These are phyloP conservation scores for Coemansia sp. DNA, from an alignment of 192 early-diverging fungal species.

Conservation along the genomic window DNA sequence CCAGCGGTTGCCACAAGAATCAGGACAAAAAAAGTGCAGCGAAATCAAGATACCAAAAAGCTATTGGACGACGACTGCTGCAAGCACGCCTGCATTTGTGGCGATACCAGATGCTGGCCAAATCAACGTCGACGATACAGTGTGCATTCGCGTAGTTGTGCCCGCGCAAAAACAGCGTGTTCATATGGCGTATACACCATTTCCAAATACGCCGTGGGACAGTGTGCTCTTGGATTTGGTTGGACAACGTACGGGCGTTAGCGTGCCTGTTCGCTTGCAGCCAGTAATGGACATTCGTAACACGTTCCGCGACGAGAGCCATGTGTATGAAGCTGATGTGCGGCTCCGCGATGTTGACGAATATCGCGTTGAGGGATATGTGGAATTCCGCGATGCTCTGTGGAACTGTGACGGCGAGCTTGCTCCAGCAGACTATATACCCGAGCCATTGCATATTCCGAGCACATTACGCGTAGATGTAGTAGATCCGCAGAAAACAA, in stretches of 20 bases:
- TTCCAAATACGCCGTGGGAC: slow-evolving; percentile 33
- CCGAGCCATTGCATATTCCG: slow-evolving; percentile 28
- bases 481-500: neutral
- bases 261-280: slow-evolving; percentile 24
- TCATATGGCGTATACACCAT: slow-evolving; percentile 18
- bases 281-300: slow-evolving; percentile 10
- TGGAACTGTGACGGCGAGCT: slow-evolving; percentile 54
- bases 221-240: slow-evolving; percentile 39
- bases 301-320: slow-evolving; percentile 24
- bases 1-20: neutral
- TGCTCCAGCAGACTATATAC: slow-evolving; percentile 26
- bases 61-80: neutral
- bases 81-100: slow-evolving; percentile 14
- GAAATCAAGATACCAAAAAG: neutral
- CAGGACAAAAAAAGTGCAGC: neutral
- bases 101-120: slow-evolving; percentile 1
- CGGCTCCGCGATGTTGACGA: slow-evolving; percentile 37
- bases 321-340: slow-evolving; percentile 55
- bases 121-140: slow-evolving; percentile 20
- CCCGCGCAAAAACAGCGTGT: slow-evolving; percentile 10
- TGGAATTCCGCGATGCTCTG: slow-evolving; percentile 48
- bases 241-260: slow-evolving; percentile 9
- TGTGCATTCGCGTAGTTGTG: slow-evolving; percentile 52
- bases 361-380: slow-evolving; percentile 27
- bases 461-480: slow-evolving; percentile 6